phyloP scores from a whole-genome alignment of 768 basidiomycete species.

The Russula sp. region DNA sequence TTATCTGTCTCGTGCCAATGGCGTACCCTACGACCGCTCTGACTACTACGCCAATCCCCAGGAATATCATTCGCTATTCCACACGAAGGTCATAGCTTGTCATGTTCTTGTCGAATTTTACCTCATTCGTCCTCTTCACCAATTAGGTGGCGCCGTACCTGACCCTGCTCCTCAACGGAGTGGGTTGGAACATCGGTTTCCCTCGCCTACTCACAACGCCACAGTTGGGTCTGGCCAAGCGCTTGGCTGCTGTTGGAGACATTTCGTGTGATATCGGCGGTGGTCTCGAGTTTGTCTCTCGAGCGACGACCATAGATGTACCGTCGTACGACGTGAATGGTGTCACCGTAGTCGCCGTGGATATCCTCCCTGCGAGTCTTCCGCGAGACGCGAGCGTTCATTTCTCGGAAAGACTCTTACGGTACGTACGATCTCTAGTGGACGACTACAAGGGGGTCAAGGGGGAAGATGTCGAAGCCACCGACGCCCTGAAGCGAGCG shows the following conservation, averaged over 20 bases:
- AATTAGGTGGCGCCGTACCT: constrained; percentile 76
- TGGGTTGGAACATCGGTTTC: constrained; percentile 74
- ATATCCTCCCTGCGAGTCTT: constrained; percentile 83
- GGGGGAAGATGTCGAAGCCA: constrained; percentile 29
- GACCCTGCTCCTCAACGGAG: constrained; percentile 79
- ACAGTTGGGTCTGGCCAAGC: constrained; percentile 43
- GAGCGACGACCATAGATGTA: constrained; percentile 68
- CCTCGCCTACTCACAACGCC: constrained; percentile 73
- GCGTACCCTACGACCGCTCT: constrained; percentile 49
- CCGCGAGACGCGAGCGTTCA: constrained; percentile 75
- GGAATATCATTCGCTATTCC: constrained; percentile 61
- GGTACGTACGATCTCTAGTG: constrained; percentile 61
- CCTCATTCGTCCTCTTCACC: neutral
- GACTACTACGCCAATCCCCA: constrained; percentile 73
- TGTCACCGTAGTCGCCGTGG: constrained; percentile 82
- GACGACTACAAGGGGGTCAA: constrained; percentile 31
- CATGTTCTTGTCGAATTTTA: neutral
- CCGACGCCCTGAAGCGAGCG: constrained; percentile 54
- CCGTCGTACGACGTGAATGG: constrained; percentile 65
- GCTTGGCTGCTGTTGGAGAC: constrained; percentile 74
- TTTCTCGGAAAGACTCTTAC: constrained; percentile 61
- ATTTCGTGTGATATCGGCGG: constrained; percentile 91
- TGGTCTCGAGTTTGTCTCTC: constrained; percentile 75
- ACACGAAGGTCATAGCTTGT: constrained; percentile 45
- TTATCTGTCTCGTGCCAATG: constrained; percentile 60